Evolutionary conservation across 768 basidiomycete genomes (phyloP), one percentile per base, ranked within the genome.

Genomic region (Pisolithus microcarpus): DNA sequence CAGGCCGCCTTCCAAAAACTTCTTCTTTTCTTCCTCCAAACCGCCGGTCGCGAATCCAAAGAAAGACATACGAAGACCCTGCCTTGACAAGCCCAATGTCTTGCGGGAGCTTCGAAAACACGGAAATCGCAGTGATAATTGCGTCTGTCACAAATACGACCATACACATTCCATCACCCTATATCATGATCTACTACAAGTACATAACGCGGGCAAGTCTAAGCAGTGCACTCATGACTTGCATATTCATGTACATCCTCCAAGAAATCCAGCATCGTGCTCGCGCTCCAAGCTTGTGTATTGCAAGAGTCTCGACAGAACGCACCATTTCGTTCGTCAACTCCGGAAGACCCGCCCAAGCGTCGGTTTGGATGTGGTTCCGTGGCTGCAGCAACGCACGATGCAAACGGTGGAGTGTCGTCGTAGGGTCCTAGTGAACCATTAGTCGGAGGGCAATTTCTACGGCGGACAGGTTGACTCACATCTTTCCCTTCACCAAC

Each of bases 251-350:
- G 46, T 43, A 87, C 89, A 44, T 76, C 79, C 58, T 92, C 82
- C 46, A 96, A 67, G 65, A 94, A 88, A 70, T 96, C 94, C 24
- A 98, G 73, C 56, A 97, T 67, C 21, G 91, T 95, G 66, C 90
- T 92, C 43, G 91, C 82, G 61, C 90, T 92, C 96, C 95, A 98
- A 4, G 95, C 96, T 64, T 98, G 96, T 24, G 96, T 93, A 43
- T 78, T 74, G 64, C 95, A 98, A 43, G 91, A 92, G 67, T 98
- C 94, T 47, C 67, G 66, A 64, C 95, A 98, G 68, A 81, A 82
- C 37, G 72, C 70, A 10, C 94, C 95, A 55, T 92, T 78, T 79
- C 79, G 66, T 95, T 93, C 52, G 91, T 94, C 56, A 92, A 70
- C 67, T 98, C 96, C 0, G 96, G 96, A 21, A 99, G 70, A 23